Conservation (phyloP, 73 alveolate species). For the Paramecium pentaurelia region DNA sequence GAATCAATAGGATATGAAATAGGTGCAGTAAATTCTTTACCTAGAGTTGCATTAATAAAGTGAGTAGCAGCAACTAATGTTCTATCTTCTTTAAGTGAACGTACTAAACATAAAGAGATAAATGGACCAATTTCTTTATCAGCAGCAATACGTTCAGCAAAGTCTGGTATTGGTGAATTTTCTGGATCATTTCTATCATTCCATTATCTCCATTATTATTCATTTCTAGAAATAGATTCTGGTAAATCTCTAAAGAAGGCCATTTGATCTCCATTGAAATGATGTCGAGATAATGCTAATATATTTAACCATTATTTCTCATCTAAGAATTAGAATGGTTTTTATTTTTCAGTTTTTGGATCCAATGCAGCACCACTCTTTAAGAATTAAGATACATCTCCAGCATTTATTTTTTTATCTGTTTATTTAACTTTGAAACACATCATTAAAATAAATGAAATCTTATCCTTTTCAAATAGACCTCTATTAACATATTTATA, state of each 20-base stretch:
- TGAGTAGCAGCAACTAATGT: slow-evolving; percentile 91
- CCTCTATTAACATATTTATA: slow-evolving; percentile 99
- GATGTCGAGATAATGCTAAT: slow-evolving; percentile 95
- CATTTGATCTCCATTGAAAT: slow-evolving; percentile 92
- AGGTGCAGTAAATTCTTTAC: slow-evolving; percentile 95
- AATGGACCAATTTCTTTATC: slow-evolving; percentile 90
- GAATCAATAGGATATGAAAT: slow-evolving; percentile 97
- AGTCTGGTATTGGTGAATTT: slow-evolving; percentile 91
- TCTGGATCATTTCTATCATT: slow-evolving; percentile 87
- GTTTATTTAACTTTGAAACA: slow-evolving; percentile 95
- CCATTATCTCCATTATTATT: slow-evolving; percentile 82
- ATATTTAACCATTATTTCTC: slow-evolving; percentile 97
- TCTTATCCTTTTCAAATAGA: slow-evolving; percentile 98
- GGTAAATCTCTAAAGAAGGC: slow-evolving; percentile 87
- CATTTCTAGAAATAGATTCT: slow-evolving; percentile 73
- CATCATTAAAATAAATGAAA: slow-evolving; percentile 96
- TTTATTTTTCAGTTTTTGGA: slow-evolving; percentile 86
- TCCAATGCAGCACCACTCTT: slow-evolving; percentile 99
- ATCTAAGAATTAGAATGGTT: slow-evolving; percentile 94
- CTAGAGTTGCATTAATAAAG: slow-evolving; percentile 92
- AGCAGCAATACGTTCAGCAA: slow-evolving; percentile 88
- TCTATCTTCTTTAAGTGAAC: slow-evolving; percentile 98
- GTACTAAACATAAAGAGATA: slow-evolving; percentile 89
- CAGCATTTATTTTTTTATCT: slow-evolving; percentile 90
- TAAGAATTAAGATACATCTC: slow-evolving; percentile 94